These are phyloP conservation scores for Lipomyces japonicus DNA, from an alignment of 805 yeast genomes.

Conservation along the genomic window DNA sequence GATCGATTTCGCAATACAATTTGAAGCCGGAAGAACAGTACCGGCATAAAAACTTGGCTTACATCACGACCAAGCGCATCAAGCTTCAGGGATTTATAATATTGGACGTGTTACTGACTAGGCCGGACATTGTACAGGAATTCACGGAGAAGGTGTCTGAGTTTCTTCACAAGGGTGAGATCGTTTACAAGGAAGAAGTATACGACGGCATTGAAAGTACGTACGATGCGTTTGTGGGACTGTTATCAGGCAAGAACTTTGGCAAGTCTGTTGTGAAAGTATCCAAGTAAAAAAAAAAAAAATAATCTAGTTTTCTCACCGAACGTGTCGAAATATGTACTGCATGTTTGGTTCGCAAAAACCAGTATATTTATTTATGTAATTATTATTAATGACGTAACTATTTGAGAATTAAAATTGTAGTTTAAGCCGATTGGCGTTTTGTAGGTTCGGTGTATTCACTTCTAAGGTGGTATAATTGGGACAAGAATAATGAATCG, in stretches of 20 bases:
- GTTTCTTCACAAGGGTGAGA: constrained; percentile 13
- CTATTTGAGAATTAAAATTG: too few relatives aligned
- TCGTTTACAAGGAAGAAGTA: constrained; percentile 22
- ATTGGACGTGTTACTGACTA: constrained; percentile 39
- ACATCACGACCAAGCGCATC: constrained; percentile 50
- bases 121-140: constrained; percentile 33
- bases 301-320: too few relatives aligned
- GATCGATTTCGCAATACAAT: constrained; percentile 59
- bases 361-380: neutral
- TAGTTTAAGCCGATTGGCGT: too few relatives aligned
- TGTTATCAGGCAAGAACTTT: constrained; percentile 28
- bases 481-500: too few relatives aligned
- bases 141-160: constrained; percentile 7
- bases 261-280: constrained; percentile 28
- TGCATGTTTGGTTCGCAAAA: too few relatives aligned
- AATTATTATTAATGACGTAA: too few relatives aligned
- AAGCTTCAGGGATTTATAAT: constrained; percentile 53
- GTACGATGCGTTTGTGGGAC: constrained; percentile 18
- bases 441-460: too few relatives aligned
- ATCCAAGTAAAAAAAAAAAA: constrained; percentile 9
- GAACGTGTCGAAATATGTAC: too few relatives aligned
- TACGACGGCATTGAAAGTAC: constrained; percentile 25
- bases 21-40: constrained; percentile 37
- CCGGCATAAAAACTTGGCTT: constrained; percentile 42
- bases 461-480: too few relatives aligned